phyloP scores from a whole-genome alignment of 169 alveolate genomes.

The Plasmodium vinckei region DNA sequence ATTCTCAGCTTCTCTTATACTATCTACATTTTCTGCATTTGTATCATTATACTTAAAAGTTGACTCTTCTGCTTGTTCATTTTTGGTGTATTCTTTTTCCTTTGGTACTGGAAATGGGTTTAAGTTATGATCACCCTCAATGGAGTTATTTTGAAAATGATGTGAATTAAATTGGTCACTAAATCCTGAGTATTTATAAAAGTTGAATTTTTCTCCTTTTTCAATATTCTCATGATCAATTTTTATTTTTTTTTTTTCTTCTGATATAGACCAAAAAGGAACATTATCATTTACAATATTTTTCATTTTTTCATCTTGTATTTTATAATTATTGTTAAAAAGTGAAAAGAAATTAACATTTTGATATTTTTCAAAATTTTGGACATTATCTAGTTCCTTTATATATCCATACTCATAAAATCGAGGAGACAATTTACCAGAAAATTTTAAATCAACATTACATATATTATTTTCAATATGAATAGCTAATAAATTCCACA shows the following conservation, averaged over 20 bases:
- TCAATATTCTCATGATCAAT: constrained; percentile 4
- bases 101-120: neutral
- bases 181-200: constrained; percentile 27
- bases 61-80: neutral
- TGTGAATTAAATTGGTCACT: neutral
- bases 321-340: constrained; percentile 9
- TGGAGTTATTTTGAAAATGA: neutral
- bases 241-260: constrained; percentile 69
- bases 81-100: neutral
- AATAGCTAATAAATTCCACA: constrained; percentile 50
- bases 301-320: constrained; percentile 43
- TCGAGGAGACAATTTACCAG: constrained; percentile 70
- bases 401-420: constrained; percentile 58
- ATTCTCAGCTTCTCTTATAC: neutral
- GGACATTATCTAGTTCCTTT: constrained; percentile 9
- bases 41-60: too few relatives aligned
- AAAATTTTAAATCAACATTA: constrained; percentile 70
- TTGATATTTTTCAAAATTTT: constrained; percentile 17
- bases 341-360: constrained; percentile 57
- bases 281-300: constrained; percentile 43
- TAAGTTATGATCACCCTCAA: neutral
- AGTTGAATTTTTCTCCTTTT: neutral
- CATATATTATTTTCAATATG: constrained; percentile 69
- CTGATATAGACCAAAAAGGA: constrained; percentile 65
- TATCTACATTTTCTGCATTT: neutral